Evolutionary conservation across 2,329 filamentous ascomycete genomes (phyloP), one percentile per base, ranked within the genome.

Genomic region (Thielaviopsis euricoi): DNA sequence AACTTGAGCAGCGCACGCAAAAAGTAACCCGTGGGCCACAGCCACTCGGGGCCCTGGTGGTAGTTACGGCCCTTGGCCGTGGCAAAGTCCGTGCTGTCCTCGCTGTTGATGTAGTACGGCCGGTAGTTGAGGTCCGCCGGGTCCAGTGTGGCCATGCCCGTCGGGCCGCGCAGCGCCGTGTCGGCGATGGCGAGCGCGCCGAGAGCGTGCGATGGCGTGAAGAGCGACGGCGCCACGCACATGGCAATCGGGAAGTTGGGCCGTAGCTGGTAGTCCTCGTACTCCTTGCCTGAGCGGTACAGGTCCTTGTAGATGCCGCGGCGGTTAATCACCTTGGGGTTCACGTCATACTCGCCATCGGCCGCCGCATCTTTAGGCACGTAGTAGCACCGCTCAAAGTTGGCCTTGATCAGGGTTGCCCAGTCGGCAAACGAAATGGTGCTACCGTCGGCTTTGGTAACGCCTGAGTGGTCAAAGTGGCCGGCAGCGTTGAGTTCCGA

Each of bases 301-400:
- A 97, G 74, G 68, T 98, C 93, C 73, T 98, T 98, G 81, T 98
- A 98, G 67, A 98, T 94, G 61, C 93, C 94, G 22, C 90, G 83
- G 54, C 93, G 87, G 71, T 95, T 94, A 73, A 97, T 73, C 53
- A 96, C 76, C 15, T 72, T 73, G 0, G 87, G 65, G 69, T 96
- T 89, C 65, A 98, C 77, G 62, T 93, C 87, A 71, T 95, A 89
- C 55, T 84, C 73, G 55, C 68, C 67, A 69, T 95, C 91, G 1
- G 95, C 84, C 0, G 78, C 75, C 0, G 82, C 66, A 40, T 84
- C 76, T 15, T 77, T 64, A 0, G 93, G 93, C 29, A 98, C 77
- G 66, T 87, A 97, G 76, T 93, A 98, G 70, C 87, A 90, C 58
- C 83, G 82, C 71, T 98, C 93, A 69, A 98, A 98, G 74, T 86